phyloP scores from a whole-genome alignment of 169 alveolate genomes.

The Cystoisospora suis region DNA sequence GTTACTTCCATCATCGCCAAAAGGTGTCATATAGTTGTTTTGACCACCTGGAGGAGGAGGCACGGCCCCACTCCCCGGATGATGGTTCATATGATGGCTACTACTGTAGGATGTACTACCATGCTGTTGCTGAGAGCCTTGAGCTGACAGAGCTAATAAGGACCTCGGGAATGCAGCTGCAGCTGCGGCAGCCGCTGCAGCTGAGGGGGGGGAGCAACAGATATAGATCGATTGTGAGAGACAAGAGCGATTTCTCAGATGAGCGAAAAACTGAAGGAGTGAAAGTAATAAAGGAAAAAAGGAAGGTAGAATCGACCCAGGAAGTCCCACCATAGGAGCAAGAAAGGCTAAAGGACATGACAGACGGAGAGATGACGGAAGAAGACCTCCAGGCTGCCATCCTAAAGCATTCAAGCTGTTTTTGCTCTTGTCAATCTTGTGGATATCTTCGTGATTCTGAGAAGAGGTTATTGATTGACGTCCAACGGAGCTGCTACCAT shows the following conservation, averaged over 20 bases:
- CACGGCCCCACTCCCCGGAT: not conserved
- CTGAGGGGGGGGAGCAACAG: conserved; percentile 33
- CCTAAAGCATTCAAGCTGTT: no score
- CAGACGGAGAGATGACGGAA: conserved; percentile 19
- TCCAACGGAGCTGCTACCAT: no score
- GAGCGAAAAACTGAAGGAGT: conserved; percentile 53
- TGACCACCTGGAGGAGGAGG: not conserved
- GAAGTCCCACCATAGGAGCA: conserved; percentile 42
- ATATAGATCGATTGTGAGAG: conserved; percentile 48
- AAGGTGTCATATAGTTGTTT: no score
- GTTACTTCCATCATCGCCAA: no score
- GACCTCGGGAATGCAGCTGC: conserved; percentile 21
- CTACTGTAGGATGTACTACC: conserved; percentile 10
- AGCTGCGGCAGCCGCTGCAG: conserved; percentile 40
- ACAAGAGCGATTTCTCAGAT: conserved; percentile 31
- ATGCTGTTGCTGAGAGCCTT: not conserved
- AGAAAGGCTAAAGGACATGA: conserved; percentile 10
- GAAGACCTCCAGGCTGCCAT: no score
- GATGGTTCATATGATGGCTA: not conserved
- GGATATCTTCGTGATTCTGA: no score
- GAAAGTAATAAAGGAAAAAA: conserved; percentile 52
- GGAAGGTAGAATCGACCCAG: conserved; percentile 46
- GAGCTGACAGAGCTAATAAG: not conserved
- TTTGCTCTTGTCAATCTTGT: no score
- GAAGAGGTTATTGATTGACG: no score